Evolutionary conservation across 1,284 basidiomycete genomes (phyloP).

Genomic region (Mrakiaceae sp.): DNA sequence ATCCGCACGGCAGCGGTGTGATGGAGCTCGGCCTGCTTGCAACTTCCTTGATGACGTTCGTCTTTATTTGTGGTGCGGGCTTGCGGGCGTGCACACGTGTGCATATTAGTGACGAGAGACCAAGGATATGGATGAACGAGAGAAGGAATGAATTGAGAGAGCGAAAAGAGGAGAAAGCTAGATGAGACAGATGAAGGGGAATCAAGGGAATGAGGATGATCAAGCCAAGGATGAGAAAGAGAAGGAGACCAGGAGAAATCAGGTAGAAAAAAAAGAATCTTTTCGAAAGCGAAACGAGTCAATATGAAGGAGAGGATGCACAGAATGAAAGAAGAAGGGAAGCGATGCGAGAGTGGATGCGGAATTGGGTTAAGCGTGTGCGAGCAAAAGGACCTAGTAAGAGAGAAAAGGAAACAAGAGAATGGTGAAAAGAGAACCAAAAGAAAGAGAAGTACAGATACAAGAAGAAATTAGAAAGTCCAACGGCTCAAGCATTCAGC

Average conservation of each 20-base stretch:
- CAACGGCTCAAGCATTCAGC: no score
- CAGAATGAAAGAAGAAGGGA: not conserved
- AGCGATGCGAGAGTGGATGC: not conserved
- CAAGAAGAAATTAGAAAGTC: no score
- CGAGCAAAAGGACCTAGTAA: not conserved
- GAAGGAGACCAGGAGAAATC: not conserved
- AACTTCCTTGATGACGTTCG: not conserved
- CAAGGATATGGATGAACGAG: not conserved
- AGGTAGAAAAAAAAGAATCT: not conserved
- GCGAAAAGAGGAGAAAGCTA: not conserved
- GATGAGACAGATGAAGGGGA: not conserved
- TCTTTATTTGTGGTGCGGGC: not conserved
- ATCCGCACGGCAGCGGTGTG: no score
- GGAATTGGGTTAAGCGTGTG: not conserved
- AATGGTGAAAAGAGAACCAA: no score
- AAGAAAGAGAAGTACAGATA: not conserved
- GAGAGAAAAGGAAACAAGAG: not conserved
- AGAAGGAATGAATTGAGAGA: not conserved
- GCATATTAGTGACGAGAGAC: no score
- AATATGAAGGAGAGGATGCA: not conserved
- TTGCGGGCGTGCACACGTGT: no score
- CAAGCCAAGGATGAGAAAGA: not conserved
- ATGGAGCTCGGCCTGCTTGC: no score
- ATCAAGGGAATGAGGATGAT: not conserved
- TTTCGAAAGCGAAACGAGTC: not conserved